Base-by-base conservation (phyloP, 2,329 filamentous ascomycete species). In the Teratosphaeria viscida region DNA sequence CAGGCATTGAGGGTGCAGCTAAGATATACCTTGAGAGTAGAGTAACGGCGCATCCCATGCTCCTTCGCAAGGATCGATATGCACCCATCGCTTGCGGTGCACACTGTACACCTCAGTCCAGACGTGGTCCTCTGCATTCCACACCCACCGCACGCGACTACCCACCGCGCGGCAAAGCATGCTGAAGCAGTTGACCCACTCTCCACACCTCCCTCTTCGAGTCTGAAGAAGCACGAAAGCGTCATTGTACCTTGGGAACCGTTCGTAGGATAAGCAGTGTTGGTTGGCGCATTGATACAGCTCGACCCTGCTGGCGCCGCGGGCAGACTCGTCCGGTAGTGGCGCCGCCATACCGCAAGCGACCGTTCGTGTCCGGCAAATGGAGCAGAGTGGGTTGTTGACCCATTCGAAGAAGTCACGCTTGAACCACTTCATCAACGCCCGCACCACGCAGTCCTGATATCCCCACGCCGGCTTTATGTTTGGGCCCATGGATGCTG, bases 71-170 rank as follows among this genome's bases (percentile, higher is more conserved):
- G 87, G 86, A 73, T 99, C 94, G 52, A 96, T 91, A 66, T 97
- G 92, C n/a, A 97, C 82, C 94, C 94, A 99, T 72, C 91, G 85
- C 73, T 88, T 86, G 70, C 92, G 88, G 75, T 96, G 91, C 63
- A 94, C 89, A 2, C 92, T 96, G 77, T 96, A 99, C 14, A 97
- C 88, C 69, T 97, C 94, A 0, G 92, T 96, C 94, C 94, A 99
- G 29, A 96, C 90, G 70, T 96, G 90, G 73, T 97, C 94, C 74
- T 97, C 94, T 34, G 88, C 87, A 67, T 97, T 97, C 94, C 94
- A 99, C 11, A 99, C 88, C 94, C 94, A 99, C 69, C 94, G 85
- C 27, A 96, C 91, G 62, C 92, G 84, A 61, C 88, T 89, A 56
- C 92, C 92, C 14, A 97, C 85, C 4, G 94, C 94, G 61, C 92